A percentile compares a stretch with the other conserved stretches of the same genome.
These are phyloP conservation scores for Astrephomene gubernaculifera DNA, from an alignment of 139 green algal genomes.

Conservation along the genomic window DNA sequence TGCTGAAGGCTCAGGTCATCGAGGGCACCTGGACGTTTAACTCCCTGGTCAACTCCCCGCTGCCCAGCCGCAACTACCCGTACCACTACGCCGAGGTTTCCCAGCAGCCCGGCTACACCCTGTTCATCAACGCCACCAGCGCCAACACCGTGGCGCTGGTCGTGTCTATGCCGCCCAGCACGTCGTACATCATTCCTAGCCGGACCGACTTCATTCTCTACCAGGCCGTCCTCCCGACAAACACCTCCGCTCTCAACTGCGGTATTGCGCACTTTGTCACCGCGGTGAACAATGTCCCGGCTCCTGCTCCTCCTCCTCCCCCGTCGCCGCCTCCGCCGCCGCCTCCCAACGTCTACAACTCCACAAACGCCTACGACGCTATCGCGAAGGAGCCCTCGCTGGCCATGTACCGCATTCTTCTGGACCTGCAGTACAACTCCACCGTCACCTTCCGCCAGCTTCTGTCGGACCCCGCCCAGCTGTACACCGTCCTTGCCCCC, in stretches of 20 bases:
- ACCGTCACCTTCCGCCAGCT: background rate
- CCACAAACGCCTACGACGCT: background rate
- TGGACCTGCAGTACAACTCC: background rate
- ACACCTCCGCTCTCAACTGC: background rate
- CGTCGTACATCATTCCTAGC: background rate
- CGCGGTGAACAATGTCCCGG: background rate
- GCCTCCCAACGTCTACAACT: background rate
- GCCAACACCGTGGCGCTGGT: background rate
- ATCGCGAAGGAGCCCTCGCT: background rate
- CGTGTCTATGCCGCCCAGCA: background rate
- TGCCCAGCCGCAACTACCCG: background rate
- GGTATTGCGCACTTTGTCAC: conserved; percentile 6
- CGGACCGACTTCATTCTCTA: background rate
- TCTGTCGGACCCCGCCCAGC: background rate
- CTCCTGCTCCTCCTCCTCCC: background rate
- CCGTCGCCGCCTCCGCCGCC: conserved; percentile 22
- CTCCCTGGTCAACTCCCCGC: too few species aligned
- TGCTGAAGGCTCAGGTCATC: conserved; percentile 11
- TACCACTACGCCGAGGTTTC: conserved; percentile 3
- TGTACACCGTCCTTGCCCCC: background rate
- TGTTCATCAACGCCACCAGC: background rate
- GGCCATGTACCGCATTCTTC: background rate
- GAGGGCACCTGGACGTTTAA: background rate
- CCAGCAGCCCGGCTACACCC: background rate
- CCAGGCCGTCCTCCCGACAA: too few species aligned